Evolutionary conservation across 202 grass and related monocot genomes (phyloP), one percentile per base, ranked within the genome.

Genomic region (Setaria italica): DNA sequence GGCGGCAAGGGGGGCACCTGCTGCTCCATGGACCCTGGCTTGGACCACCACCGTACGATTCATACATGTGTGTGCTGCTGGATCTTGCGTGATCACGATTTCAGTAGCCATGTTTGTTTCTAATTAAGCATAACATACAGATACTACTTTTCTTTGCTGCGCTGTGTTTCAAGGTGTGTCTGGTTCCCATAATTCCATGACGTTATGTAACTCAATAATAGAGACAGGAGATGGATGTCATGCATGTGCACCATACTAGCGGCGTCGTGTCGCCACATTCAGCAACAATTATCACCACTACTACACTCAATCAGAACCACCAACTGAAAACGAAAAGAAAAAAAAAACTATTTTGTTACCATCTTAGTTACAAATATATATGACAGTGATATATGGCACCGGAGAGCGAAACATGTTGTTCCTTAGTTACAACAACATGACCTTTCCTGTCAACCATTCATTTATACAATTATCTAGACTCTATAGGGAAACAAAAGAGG

Each of bases 251-350:
- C 25, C 4, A 37, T 20, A 15, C 15, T 64, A 62, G 51, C 57
- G 13, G 12, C 5, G 37, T 66, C 74, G 58, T 65, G 86, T 58
- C 45, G 72, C 72, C 74, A 73, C 74, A 78, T 78, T 47, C 55
- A 47, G 45, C 33, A 69, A 6, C 33, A 80, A 46, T 25, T 47
- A 72, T 54, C 4, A 48, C 34, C 48, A 50, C 48, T 29, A 0
- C 16, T 45, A 15, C 49, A 16, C 29, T 56, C 64, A 50, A 25
- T 46, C 19, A 73, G 34, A 55, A 72, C 34, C 59, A 55, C 30
- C 58, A 21, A 20, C 45, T 21, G 9, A n/a, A 69, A 65, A 34
- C 42, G 1, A 42, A 42, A 19, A 68, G 1, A 42, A n/a, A 19
- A 1, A 16, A 68, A 69, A 6, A 43, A 15, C 10, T 20, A 19